Percentiles rank a stretch among this genome's conserved stretches.
phyloP scores from a whole-genome alignment of 768 basidiomycete species.

The Rubroboletus satanas region DNA sequence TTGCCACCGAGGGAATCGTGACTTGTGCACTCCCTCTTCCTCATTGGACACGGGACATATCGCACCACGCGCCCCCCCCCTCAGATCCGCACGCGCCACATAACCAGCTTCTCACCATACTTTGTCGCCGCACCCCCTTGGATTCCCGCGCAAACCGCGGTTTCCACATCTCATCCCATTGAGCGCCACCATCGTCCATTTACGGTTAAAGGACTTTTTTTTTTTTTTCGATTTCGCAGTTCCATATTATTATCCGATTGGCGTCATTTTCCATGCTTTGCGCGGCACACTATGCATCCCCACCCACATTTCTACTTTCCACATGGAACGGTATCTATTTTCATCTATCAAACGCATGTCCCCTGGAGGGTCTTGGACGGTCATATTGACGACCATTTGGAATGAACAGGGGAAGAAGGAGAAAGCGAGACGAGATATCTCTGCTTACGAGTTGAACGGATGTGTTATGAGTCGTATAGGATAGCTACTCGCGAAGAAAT shows the following conservation, averaged over 20 bases:
- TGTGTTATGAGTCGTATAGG: slow-evolving; percentile 23
- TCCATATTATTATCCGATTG: slow-evolving; percentile 29
- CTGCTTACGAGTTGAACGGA: slow-evolving; percentile 17
- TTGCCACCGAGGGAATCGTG: slow-evolving; percentile 24
- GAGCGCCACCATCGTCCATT: slow-evolving; percentile 4
- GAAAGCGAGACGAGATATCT: slow-evolving; percentile 10
- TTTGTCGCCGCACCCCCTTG: slow-evolving; percentile 14
- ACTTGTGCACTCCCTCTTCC: slow-evolving; percentile 17
- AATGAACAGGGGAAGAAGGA: slow-evolving; percentile 10
- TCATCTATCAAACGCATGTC: slow-evolving; percentile 23
- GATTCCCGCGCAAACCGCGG: slow-evolving; percentile 21
- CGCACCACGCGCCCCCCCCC: slow-evolving; percentile 21
- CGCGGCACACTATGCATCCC: slow-evolving; percentile 27
- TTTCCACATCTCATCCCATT: slow-evolving; percentile 1
- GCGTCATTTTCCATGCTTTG: slow-evolving; percentile 17
- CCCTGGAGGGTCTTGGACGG: slow-evolving; percentile 26
- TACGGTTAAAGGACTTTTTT: slow-evolving; percentile 4
- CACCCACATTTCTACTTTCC: slow-evolving; percentile 26
- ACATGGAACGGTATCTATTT: slow-evolving; percentile 29
- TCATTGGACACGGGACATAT: slow-evolving; percentile 19
- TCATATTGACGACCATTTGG: slow-evolving; percentile 9
- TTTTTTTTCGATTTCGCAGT: slow-evolving; percentile 17
- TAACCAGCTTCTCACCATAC: slow-evolving; percentile 12
- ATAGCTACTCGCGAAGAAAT: slow-evolving; percentile 31
- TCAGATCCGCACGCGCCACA: slow-evolving; percentile 23